These are phyloP conservation scores for Hypomontagnella submonticulosa DNA, from an alignment of 495 filamentous ascomycete species.

Conservation along the genomic window DNA sequence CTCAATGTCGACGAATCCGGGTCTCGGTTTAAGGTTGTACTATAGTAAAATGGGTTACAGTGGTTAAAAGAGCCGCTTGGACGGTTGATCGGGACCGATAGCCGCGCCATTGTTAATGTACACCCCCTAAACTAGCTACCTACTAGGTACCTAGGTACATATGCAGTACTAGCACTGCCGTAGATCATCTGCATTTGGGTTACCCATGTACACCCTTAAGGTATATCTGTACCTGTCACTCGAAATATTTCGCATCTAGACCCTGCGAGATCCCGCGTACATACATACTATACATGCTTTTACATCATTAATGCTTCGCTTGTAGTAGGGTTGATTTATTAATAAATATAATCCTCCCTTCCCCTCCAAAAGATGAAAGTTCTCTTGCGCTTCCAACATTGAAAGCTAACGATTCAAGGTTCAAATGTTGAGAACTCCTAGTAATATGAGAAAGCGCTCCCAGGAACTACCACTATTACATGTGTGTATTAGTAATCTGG, in stretches of 20 bases:
- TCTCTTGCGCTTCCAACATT: too few species aligned
- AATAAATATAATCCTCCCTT: conserved; percentile 1
- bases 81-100: conserved; percentile 44
- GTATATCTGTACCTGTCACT: not conserved
- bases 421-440: too few species aligned
- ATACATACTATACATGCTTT: too few species aligned
- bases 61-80: conserved; percentile 42
- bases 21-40: conserved; percentile 40
- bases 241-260: conserved; percentile 1
- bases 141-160: too few species aligned
- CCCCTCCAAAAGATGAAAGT: too few species aligned
- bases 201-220: too few species aligned
- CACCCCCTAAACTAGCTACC: not conserved
- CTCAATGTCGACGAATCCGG: conserved; percentile 22
- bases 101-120: conserved; percentile 12
- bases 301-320: too few species aligned
- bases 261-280: conserved; percentile 6
- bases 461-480: too few species aligned
- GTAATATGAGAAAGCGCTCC: too few species aligned
- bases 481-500: too few species aligned
- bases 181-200: conserved; percentile 22
- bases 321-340: not conserved
- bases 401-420: too few species aligned
- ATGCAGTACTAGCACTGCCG: too few species aligned
- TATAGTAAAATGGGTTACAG: conserved; percentile 23